Conservation (phyloP, 306 rosid species). For the Inga laurina region DNA sequence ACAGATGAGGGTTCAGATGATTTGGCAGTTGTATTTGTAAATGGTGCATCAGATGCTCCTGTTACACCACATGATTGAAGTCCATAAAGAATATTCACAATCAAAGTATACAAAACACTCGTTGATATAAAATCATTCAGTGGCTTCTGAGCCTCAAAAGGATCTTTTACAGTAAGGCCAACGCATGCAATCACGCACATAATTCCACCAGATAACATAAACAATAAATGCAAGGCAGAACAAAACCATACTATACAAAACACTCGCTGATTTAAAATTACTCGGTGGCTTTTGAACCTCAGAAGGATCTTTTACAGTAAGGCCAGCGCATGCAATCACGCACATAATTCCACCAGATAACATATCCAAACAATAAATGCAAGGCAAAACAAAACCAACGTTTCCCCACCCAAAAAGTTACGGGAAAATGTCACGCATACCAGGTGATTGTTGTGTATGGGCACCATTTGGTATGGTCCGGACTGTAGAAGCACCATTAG, state of each 20-base stretch:
- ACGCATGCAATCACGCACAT: background rate
- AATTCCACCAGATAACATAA: constrained; percentile 17
- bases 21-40: constrained; percentile 49
- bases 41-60: constrained; percentile 60
- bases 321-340: background rate
- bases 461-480: constrained; percentile 65
- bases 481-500: constrained; percentile 44
- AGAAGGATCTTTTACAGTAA: background rate
- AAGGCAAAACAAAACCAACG: constrained; percentile 17
- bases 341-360: background rate
- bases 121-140: constrained; percentile 2
- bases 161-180: background rate
- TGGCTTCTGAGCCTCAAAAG: background rate
- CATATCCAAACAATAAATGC: constrained; percentile 28
- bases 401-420: background rate
- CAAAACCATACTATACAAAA: constrained; percentile 1
- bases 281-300: background rate
- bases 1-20: constrained; percentile 55
- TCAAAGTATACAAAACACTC: constrained; percentile 25
- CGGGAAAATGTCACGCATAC: constrained; percentile 44
- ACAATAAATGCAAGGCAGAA: too few relatives aligned
- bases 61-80: constrained; percentile 26
- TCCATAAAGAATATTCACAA: background rate
- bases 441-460: constrained; percentile 57
- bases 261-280: constrained; percentile 12